phyloP scores from a whole-genome alignment of 495 filamentous ascomycete species.

The Wilcoxina mikolae region DNA sequence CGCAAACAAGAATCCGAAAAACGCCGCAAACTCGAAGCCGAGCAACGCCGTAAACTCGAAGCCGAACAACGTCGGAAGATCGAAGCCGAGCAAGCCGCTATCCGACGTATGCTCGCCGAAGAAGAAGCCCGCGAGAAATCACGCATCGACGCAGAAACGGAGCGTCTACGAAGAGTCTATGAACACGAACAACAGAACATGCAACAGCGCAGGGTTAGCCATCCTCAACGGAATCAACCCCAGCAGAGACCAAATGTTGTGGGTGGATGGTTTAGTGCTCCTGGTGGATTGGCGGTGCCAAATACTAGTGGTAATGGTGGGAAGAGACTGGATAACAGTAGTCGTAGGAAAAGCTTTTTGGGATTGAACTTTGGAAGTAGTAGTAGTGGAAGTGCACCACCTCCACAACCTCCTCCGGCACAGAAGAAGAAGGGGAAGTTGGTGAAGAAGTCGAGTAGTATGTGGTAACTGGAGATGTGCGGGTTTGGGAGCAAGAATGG shows the following conservation, averaged over 20 bases:
- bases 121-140: constrained; percentile 62
- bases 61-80: constrained; percentile 38
- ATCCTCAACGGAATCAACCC: not conserved
- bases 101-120: constrained; percentile 43
- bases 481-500: too few relatives aligned
- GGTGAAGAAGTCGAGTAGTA: constrained; percentile 22
- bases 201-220: not conserved
- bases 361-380: constrained; percentile 20
- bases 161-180: constrained; percentile 58
- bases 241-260: not conserved
- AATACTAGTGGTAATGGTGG: not conserved
- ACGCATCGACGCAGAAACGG: constrained; percentile 72
- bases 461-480: constrained; percentile 14
- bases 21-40: constrained; percentile 40
- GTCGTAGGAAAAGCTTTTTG: constrained; percentile 22
- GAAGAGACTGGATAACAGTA: not conserved
- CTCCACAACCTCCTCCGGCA: too few relatives aligned
- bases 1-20: constrained; percentile 48
- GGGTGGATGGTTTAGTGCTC: constrained; percentile 2
- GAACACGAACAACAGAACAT: constrained; percentile 8
- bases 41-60: constrained; percentile 41
- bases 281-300: not conserved
- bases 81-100: constrained; percentile 41
- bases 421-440: constrained; percentile 15
- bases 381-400: constrained; percentile 2